Percentiles rank a stretch among this genome's conserved stretches.
phyloP scores from a whole-genome alignment of 2,329 filamentous ascomycete species.

The Calonectria pseudoreteaudii region DNA sequence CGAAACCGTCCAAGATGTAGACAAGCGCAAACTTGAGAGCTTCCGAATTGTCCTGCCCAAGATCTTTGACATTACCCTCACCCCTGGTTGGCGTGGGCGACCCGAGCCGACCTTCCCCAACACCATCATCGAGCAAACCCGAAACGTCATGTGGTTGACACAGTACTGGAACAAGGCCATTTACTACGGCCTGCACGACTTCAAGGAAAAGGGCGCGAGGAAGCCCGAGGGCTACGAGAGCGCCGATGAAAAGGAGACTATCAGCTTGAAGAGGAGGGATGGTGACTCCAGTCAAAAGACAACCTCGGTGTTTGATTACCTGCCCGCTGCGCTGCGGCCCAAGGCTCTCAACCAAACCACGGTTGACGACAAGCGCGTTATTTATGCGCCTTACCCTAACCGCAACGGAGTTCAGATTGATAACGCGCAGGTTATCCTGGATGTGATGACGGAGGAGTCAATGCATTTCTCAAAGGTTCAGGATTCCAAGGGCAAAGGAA shows the following conservation, averaged over 20 bases:
- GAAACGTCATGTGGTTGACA: conserved; percentile 65
- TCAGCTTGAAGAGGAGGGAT: conserved; percentile 29
- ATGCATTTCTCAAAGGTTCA: conserved; percentile 55
- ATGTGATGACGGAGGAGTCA: conserved; percentile 61
- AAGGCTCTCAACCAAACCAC: conserved; percentile 19
- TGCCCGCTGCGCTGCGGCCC: conserved; percentile 26
- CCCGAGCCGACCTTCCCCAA: conserved; percentile 58
- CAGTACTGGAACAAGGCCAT: conserved; percentile 62
- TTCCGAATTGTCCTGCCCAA: conserved; percentile 66
- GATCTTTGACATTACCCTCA: conserved; percentile 65
- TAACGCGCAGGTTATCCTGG: conserved; percentile 53
- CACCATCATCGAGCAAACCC: conserved; percentile 62
- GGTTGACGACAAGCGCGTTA: conserved; percentile 34
- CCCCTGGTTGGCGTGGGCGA: conserved; percentile 64
- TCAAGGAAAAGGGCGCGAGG: conserved; percentile 56
- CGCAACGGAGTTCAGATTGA: conserved; percentile 58
- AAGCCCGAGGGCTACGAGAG: conserved; percentile 52
- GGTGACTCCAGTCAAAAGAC: conserved; percentile 17
- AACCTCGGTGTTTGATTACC: conserved; percentile 30
- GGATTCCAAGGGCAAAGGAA: conserved; percentile 59
- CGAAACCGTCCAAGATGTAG: conserved; percentile 37
- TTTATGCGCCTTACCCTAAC: conserved; percentile 49
- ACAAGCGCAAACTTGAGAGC: conserved; percentile 48
- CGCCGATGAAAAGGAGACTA: conserved; percentile 30
- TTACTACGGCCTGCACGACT: conserved; percentile 54